Evolutionary conservation across 140 eudicot genomes (phyloP).

Genomic region (Ambrosia hybrid): DNA sequence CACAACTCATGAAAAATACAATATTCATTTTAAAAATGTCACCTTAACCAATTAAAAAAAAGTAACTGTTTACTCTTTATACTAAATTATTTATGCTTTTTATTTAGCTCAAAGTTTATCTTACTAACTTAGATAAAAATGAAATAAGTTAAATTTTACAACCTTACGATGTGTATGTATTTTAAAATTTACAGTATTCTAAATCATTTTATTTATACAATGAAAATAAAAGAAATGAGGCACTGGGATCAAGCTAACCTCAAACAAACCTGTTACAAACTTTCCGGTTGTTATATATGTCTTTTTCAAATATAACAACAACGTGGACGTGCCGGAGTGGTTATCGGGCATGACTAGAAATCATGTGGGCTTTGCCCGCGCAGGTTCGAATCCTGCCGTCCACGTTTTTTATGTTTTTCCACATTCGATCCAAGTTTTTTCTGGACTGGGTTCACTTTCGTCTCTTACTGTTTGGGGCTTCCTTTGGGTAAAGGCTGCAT

Average conservation of each 20-base stretch:
- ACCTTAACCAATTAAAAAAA: too few species aligned
- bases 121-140: too few species aligned
- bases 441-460: background rate
- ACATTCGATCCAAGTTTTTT: background rate
- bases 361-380: conserved; percentile 98
- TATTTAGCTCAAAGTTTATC: too few species aligned
- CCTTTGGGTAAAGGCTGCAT: background rate
- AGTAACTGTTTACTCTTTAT: too few species aligned
- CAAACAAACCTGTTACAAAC: too few species aligned
- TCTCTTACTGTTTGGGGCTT: background rate
- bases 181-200: background rate
- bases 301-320: background rate
- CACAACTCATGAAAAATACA: too few species aligned
- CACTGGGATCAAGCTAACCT: too few species aligned
- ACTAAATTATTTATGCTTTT: too few species aligned
- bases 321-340: conserved; percentile 95
- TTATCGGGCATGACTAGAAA: conserved; percentile 99
- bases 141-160: too few species aligned
- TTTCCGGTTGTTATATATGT: background rate
- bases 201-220: background rate
- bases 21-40: too few species aligned
- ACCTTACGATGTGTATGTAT: background rate
- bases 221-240: too few species aligned
- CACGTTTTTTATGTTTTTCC: conserved; percentile 50
- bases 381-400: conserved; percentile 98